Base-by-base conservation (phyloP, 352 stramenopile species). In the Sclerospora graminicola region DNA sequence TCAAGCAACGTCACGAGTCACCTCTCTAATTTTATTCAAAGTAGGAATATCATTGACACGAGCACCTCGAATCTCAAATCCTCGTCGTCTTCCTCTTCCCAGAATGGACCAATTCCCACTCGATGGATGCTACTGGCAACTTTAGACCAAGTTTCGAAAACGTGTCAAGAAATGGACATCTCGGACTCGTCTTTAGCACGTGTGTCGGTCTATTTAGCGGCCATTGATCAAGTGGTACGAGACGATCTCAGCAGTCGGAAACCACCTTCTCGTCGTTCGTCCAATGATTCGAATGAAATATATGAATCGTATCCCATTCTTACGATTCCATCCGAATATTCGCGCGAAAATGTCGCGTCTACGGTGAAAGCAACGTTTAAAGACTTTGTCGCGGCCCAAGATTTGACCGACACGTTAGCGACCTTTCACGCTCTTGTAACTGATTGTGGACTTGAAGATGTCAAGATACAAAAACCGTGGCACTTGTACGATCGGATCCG, bases 181-280 rank as follows among this genome's bases (percentile, higher is more conserved):
- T 71, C 41, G 0, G 69, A 82, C 14, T 51, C 69, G n/a, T 52
- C 66, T 3, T 67, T 80, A 23, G 55, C 70, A 3, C 62, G 57
- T 8, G 60, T 85, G 45, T 67, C 67, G 20, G 66, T 67, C 9
- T 42, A 81, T 40, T 39, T 85, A 16, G 48, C 51, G 5, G 68
- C 70, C 4, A 74, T 85, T 13, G 66, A 63, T 33, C 69, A 80
- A 37, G 75, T 85, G 20, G 66, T 76, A n/a, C 57, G 57, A 13
- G 59, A 81, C 23, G 72, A 84, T 20, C 20, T 74, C 24, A 54
- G 51, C 24, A 63, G 13, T 18, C 54, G 15, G n/a, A 38, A 54
- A 1, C 50, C 64, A 14, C 27, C 3, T 3, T 3, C 21, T 3
- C 21, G 6, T 3, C 21, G 6, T 26, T 26, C 21, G 4, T 26